These are phyloP conservation scores for Aureobasidium uvarum DNA, from an alignment of 2,329 filamentous ascomycete genomes.

Conservation along the genomic window DNA sequence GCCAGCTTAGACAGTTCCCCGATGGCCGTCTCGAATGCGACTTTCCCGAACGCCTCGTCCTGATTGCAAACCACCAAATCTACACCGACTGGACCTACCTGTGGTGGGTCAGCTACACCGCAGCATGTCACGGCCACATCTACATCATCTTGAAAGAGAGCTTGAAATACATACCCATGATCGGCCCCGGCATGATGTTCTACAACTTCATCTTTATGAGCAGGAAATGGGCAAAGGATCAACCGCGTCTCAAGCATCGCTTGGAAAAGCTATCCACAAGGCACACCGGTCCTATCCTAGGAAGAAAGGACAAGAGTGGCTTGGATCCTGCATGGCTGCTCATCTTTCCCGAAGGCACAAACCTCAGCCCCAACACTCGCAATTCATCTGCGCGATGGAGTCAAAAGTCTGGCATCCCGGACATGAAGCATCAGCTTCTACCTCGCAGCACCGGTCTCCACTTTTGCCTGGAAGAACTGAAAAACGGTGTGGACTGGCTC, in stretches of 20 bases:
- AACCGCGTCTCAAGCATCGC: slow-evolving; percentile 69
- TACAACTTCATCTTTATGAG: slow-evolving; percentile 91
- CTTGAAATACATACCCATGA: slow-evolving; percentile 75
- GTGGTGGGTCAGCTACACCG: slow-evolving; percentile 91
- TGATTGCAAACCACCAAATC: slow-evolving; percentile 87
- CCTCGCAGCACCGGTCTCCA: slow-evolving; percentile 77
- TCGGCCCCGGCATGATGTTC: slow-evolving; percentile 81
- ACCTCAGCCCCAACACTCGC: slow-evolving; percentile 71
- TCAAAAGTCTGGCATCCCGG: slow-evolving; percentile 66
- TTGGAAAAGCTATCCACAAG: slow-evolving; percentile 65
- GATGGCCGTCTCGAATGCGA: slow-evolving; percentile 74
- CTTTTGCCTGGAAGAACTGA: slow-evolving; percentile 75
- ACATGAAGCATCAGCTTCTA: slow-evolving; percentile 69
- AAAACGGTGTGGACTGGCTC: slow-evolving; percentile 71
- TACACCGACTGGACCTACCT: slow-evolving; percentile 92
- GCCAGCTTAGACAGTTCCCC: slow-evolving; percentile 66
- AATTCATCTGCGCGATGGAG: slow-evolving; percentile 71
- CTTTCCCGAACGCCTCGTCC: slow-evolving; percentile 76
- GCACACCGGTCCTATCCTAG: slow-evolving; percentile 42
- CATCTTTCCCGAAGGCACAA: slow-evolving; percentile 85
- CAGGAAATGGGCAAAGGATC: slow-evolving; percentile 82
- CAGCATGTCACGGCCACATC: slow-evolving; percentile 77
- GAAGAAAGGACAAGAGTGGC: slow-evolving; percentile 33
- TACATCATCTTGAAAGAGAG: slow-evolving; percentile 92
- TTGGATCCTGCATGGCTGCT: slow-evolving; percentile 79